Percentiles rank a stretch among this genome's conserved stretches.
Conservation (phyloP, 352 stramenopile genomes). For the Globisporangium heterothallicum region DNA sequence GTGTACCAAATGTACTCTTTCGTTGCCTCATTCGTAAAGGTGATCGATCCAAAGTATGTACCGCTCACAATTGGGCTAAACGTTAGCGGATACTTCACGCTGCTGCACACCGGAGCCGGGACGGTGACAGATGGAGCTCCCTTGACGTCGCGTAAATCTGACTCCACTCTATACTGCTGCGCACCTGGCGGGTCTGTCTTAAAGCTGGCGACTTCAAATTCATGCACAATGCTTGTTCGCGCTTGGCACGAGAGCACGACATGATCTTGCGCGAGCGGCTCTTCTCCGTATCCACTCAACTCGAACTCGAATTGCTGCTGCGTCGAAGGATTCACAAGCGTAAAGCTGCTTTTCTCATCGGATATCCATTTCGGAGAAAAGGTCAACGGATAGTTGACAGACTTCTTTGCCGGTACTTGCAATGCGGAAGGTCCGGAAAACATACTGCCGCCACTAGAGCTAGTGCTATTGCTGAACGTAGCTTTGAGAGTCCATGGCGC, state of each 20-base stretch:
- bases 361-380: constrained; percentile 83
- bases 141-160: constrained; percentile 87
- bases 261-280: constrained; percentile 89
- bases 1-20: constrained; percentile 93
- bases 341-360: constrained; percentile 66
- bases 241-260: constrained; percentile 82
- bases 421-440: constrained; percentile 73
- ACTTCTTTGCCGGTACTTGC: constrained; percentile 66
- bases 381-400: constrained; percentile 63
- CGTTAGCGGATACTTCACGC: constrained; percentile 71
- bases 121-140: constrained; percentile 56
- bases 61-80: constrained; percentile 88
- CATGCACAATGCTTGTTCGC: constrained; percentile 69
- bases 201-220: constrained; percentile 73
- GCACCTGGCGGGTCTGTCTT: constrained; percentile 29
- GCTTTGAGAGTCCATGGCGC: constrained; percentile 79
- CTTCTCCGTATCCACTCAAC: constrained; percentile 79
- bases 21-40: constrained; percentile 82
- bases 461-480: constrained; percentile 28
- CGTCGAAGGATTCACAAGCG: constrained; percentile 73
- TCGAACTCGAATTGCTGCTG: constrained; percentile 89
- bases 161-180: constrained; percentile 85
- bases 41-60: constrained; percentile 90
- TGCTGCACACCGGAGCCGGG: constrained; percentile 13
- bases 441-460: constrained; percentile 20